These are phyloP conservation scores for Fonsecaea pedrosoi DNA, from an alignment of 2,329 filamentous ascomycete genomes.

Conservation along the genomic window DNA sequence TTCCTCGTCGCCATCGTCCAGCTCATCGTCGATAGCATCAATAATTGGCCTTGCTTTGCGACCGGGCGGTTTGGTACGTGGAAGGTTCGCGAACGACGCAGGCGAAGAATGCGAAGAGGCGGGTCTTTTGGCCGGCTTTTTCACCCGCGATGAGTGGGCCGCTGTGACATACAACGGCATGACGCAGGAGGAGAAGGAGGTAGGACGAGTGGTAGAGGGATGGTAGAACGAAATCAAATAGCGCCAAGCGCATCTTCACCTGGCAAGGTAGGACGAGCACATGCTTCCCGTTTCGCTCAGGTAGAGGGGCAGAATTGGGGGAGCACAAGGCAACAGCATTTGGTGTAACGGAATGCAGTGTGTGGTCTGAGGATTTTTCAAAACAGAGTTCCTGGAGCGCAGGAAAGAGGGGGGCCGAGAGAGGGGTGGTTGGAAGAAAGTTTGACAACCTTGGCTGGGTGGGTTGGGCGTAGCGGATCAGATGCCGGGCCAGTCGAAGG, in stretches of 20 bases:
- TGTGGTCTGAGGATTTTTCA: constrained; percentile 10
- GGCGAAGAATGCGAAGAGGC: constrained; percentile 42
- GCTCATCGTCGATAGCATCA: constrained; percentile 35
- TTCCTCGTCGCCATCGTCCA: constrained; percentile 39
- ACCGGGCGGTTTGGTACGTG: constrained; percentile 50
- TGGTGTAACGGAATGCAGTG: background rate
- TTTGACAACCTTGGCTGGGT: constrained; percentile 10
- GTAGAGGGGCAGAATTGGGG: background rate
- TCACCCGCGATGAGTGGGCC: constrained; percentile 55
- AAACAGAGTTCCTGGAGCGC: background rate
- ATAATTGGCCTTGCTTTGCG: constrained; percentile 40
- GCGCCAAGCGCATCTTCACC: background rate
- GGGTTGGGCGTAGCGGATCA: constrained; percentile 16
- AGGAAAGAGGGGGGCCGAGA: background rate
- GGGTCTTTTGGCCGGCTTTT: constrained; percentile 47
- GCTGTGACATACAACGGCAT: constrained; percentile 59
- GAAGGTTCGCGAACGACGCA: constrained; percentile 52
- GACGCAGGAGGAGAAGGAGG: constrained; percentile 25
- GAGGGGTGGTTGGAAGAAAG: constrained; percentile 28
- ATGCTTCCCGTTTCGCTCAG: background rate
- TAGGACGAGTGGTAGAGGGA: constrained; percentile 18
- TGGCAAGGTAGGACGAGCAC: background rate
- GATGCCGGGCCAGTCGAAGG: constrained; percentile 23
- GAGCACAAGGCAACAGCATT: background rate
- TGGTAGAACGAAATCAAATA: background rate